Conservation (phyloP, 495 filamentous ascomycete species). For the Hypomontagnella submonticulosa region DNA sequence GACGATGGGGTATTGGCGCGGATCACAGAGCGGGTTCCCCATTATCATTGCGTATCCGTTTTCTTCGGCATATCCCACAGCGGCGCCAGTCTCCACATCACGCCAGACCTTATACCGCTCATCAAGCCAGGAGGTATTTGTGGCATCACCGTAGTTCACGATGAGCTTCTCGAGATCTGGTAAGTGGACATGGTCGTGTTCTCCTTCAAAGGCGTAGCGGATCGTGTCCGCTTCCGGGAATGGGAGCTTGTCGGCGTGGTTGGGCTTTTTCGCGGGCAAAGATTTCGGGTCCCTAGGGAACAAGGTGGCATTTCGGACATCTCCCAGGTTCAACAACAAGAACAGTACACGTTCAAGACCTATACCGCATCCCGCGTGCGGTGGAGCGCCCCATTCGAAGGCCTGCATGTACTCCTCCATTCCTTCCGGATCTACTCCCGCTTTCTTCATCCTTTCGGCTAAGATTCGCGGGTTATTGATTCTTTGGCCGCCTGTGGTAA, state of each 20-base stretch:
- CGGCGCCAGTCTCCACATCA: constrained; percentile 78
- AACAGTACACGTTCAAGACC: constrained; percentile 89
- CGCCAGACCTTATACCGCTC: constrained; percentile 85
- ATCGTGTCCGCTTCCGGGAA: constrained; percentile 84
- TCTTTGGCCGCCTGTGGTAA: constrained; percentile 90
- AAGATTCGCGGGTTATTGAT: constrained; percentile 83
- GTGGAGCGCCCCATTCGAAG: constrained; percentile 88
- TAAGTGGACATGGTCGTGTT: constrained; percentile 62
- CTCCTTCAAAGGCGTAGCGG: constrained; percentile 60
- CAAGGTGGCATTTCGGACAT: constrained; percentile 86
- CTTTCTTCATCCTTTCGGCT: constrained; percentile 77
- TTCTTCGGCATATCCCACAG: constrained; percentile 78
- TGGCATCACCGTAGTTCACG: constrained; percentile 89
- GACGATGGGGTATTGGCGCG: constrained; percentile 73
- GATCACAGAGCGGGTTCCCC: constrained; percentile 82
- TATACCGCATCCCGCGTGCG: constrained; percentile 90
- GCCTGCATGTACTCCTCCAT: constrained; percentile 91
- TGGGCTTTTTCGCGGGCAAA: constrained; percentile 65
- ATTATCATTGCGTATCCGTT: constrained; percentile 80
- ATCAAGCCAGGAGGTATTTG: constrained; percentile 88
- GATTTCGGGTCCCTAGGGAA: constrained; percentile 88
- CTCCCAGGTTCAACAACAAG: constrained; percentile 83
- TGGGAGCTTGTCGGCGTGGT: constrained; percentile 63
- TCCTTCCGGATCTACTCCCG: constrained; percentile 75
- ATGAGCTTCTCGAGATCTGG: constrained; percentile 83